Evolutionary conservation across 257 asterid genomes (phyloP), one percentile per base, ranked within the genome.

Genomic region (Plantago elongata): DNA sequence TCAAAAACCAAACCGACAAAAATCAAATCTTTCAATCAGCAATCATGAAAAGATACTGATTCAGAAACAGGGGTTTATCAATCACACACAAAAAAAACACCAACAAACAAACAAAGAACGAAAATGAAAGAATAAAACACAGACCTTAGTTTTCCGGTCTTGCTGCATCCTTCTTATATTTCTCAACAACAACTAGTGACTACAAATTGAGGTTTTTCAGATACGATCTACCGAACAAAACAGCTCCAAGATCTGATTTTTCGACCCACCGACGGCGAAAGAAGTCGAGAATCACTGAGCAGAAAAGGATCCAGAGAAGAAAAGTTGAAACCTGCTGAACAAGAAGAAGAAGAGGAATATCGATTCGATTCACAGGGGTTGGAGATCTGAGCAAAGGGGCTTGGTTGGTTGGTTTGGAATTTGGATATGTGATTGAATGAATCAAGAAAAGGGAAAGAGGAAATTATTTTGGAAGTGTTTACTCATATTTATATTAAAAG

Each of bases 121-220:
- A 45, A 13, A 27, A 34, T 5, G 58, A n/a, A 10, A 9, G 22
- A 15, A n/a, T n/a, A n/a, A n/a, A 29, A 63, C 49, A 55, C 62
- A 61, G 13, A 87, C 94, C 94, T 83, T 85, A 64, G 74, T 85
- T 54, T 77, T 81, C 70, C 69, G 86, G 79, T 81, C 91, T 57
- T 81, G 94, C 75, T 77, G 90, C 78, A 22, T 77, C 79, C 91
- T 82, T 87, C 79, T 70, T 75, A 50, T 63, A 66, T 60, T 0
- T 22, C 27, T 22, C 27, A 22, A 5, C 27, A 22, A 5, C 16
- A 55, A 57, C 46, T 16, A 61, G 13, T 10, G 48, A 62, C 45
- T 13, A 57, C 12, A n/a, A 59, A 69, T 22, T 22, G 27, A 22
- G 27, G 27, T 22, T 22, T 22, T 22, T 22, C 27, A 22, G 27